Evolutionary conservation across 192 early-diverging fungal species (phyloP).

Genomic region (Spizellomyces punctatus): DNA sequence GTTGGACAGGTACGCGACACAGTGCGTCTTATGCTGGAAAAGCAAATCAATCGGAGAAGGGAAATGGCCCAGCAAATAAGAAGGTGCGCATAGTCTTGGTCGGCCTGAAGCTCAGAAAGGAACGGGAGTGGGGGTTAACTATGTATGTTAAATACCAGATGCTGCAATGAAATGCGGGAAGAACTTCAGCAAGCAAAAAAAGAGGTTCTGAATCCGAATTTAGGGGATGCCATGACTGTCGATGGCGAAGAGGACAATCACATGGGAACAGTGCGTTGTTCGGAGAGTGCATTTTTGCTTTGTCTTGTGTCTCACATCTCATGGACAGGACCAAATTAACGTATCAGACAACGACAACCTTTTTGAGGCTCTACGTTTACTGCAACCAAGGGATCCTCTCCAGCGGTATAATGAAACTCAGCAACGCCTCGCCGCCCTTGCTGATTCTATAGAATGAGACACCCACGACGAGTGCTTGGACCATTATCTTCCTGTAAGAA

Average conservation of each 20-base stretch:
- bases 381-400: too few relatives aligned
- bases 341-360: too few relatives aligned
- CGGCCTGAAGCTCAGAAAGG: not conserved
- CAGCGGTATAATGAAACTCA: not conserved
- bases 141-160: not conserved
- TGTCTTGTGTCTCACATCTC: too few relatives aligned
- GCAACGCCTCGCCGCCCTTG: not conserved
- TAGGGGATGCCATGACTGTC: too few relatives aligned
- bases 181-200: not conserved
- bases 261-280: too few relatives aligned
- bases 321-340: too few relatives aligned
- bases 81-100: conserved; percentile 1
- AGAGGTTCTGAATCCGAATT: not conserved
- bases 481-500: too few relatives aligned
- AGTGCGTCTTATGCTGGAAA: conserved; percentile 4
- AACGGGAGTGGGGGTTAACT: not conserved
- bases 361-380: too few relatives aligned
- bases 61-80: not conserved
- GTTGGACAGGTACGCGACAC: conserved; percentile 17
- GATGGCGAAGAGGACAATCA: too few relatives aligned
- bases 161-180: not conserved
- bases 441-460: not conserved
- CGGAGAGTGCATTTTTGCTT: too few relatives aligned
- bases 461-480: too few relatives aligned
- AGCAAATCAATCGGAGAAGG: conserved; percentile 13